A percentile compares a stretch with the other conserved stretches of the same genome.
These are phyloP conservation scores for Phytophthora crassamura DNA, from an alignment of 352 stramenopile genomes.

Conservation along the genomic window DNA sequence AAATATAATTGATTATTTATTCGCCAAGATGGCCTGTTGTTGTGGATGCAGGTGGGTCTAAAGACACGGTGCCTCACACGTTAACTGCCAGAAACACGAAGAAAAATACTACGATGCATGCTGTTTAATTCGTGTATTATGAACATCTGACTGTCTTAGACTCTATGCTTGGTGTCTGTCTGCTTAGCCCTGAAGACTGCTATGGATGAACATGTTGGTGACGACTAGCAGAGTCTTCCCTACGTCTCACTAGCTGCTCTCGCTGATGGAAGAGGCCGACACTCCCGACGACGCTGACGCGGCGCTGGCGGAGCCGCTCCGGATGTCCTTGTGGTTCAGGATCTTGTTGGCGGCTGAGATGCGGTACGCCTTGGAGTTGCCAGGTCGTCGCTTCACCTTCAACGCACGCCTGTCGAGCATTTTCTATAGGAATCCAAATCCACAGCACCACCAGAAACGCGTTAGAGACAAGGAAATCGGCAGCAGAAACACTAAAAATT, in stretches of 20 bases:
- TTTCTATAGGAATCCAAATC: conserved; percentile 38
- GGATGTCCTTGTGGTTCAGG: conserved; percentile 53
- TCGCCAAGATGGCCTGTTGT: not conserved
- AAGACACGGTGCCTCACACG: conserved; percentile 13
- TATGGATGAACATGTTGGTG: not conserved
- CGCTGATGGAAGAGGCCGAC: conserved; percentile 20
- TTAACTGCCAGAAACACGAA: conserved; percentile 45
- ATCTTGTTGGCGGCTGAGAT: conserved; percentile 85
- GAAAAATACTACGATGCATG: conserved; percentile 27
- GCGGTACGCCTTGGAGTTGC: conserved; percentile 89
- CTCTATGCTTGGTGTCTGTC: conserved; percentile 8
- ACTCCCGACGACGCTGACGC: not conserved
- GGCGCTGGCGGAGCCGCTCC: conserved; percentile 8
- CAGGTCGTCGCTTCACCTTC: conserved; percentile 92
- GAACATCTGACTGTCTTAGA: not conserved
- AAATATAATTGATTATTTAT: too few relatives aligned
- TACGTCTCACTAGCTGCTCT: conserved; percentile 27
- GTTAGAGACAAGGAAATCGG: conserved; percentile 16
- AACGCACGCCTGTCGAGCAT: conserved; percentile 92
- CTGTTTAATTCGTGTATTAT: conserved; percentile 5
- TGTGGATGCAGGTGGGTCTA: not conserved
- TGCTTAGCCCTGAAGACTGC: not conserved
- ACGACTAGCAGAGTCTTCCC: conserved; percentile 14
- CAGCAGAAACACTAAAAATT: conserved; percentile 17
- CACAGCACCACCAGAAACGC: conserved; percentile 1